A percentile compares a stretch with the other conserved stretches of the same genome.
phyloP scores from a whole-genome alignment of 73 alveolate species.

The Paramecium biaurelia region DNA sequence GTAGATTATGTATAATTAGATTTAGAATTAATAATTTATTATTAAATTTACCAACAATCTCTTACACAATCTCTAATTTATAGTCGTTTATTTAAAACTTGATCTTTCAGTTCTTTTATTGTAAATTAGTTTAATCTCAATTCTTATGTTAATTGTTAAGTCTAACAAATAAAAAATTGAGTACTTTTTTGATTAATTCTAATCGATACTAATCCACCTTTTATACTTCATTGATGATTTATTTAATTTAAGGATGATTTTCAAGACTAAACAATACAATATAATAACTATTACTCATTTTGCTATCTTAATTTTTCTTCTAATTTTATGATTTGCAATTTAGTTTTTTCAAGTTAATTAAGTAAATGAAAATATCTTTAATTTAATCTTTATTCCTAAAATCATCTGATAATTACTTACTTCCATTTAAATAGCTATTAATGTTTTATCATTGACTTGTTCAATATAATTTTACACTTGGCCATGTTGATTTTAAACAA shows the following conservation, averaged over 20 bases:
- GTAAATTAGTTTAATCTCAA: background rate
- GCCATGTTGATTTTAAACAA: background rate
- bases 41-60: conserved; percentile 16
- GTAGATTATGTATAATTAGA: background rate
- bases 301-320: conserved; percentile 32
- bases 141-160: background rate
- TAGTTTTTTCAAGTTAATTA: conserved; percentile 44
- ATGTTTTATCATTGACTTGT: background rate
- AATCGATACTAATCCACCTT: conserved; percentile 7
- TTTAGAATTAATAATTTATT: background rate
- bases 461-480: background rate
- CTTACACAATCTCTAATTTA: conserved; percentile 16
- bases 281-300: background rate
- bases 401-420: background rate
- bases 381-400: conserved; percentile 15
- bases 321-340: background rate
- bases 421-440: background rate
- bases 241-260: conserved; percentile 13
- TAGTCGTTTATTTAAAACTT: background rate
- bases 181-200: conserved; percentile 28
- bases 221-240: background rate
- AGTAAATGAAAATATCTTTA: conserved; percentile 20
- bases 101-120: background rate
- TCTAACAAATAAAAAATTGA: background rate
- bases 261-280: background rate